These are phyloP conservation scores for Coleophoma eucalyptorum DNA, from an alignment of 2,329 filamentous ascomycete species.

Conservation along the genomic window DNA sequence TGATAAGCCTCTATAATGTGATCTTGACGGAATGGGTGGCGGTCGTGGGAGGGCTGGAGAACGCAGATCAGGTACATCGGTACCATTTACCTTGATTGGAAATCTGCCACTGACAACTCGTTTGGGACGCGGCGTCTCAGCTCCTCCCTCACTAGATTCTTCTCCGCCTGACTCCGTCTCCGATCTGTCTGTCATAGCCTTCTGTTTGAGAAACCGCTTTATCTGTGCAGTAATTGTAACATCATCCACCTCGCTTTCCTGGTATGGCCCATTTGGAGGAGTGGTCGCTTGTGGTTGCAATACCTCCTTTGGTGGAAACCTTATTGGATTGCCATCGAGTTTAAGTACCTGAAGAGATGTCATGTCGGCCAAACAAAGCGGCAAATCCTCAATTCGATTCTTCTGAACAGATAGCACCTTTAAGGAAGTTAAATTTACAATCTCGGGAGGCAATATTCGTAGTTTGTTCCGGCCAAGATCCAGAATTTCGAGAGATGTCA, in stretches of 20 bases:
- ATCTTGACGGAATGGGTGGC: slow-evolving; percentile 72
- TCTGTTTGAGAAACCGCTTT: slow-evolving; percentile 54
- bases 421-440: slow-evolving; percentile 76
- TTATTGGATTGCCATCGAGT: slow-evolving; percentile 82
- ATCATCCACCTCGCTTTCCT: slow-evolving; percentile 60
- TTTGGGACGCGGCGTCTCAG: slow-evolving; percentile 73
- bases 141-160: slow-evolving; percentile 62
- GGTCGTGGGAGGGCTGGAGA: slow-evolving; percentile 65
- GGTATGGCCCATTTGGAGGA: slow-evolving; percentile 49
- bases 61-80: slow-evolving; percentile 62
- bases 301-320: slow-evolving; percentile 71
- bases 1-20: slow-evolving; percentile 74
- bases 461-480: slow-evolving; percentile 90
- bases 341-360: slow-evolving; percentile 84
- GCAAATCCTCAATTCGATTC: slow-evolving; percentile 82
- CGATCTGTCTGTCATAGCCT: slow-evolving; percentile 42
- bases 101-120: slow-evolving; percentile 62
- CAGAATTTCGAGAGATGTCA: slow-evolving; percentile 85
- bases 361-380: slow-evolving; percentile 84
- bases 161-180: slow-evolving; percentile 55
- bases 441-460: slow-evolving; percentile 70
- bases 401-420: slow-evolving; percentile 86
- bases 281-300: slow-evolving; percentile 55
- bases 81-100: slow-evolving; percentile 69
- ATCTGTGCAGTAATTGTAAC: slow-evolving; percentile 57